Conservation (phyloP, 177 flowering plant genomes). For the Vitis hybrid region DNA sequence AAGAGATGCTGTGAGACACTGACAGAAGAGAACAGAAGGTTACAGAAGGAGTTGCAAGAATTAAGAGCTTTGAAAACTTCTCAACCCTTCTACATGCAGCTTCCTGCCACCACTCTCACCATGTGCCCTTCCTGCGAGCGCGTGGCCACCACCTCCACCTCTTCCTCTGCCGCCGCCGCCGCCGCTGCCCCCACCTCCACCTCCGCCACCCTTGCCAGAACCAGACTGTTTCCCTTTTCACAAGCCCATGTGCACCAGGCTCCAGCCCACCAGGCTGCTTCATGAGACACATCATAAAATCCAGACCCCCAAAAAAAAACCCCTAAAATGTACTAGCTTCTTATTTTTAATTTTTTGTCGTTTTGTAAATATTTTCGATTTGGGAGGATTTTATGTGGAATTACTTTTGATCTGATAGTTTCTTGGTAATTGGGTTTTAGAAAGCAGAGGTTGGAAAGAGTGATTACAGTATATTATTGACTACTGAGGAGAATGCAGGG, state of each 20-base stretch:
- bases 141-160: slow-evolving; percentile 50
- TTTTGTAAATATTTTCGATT: not conserved
- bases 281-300: slow-evolving; percentile 11
- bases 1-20: slow-evolving; percentile 72
- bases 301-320: no score
- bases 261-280: slow-evolving; percentile 33
- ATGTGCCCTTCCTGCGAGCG: slow-evolving; percentile 94
- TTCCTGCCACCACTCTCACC: slow-evolving; percentile 90
- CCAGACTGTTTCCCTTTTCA: slow-evolving; percentile 31
- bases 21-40: slow-evolving; percentile 68
- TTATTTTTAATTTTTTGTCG: not conserved
- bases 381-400: not conserved
- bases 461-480: no score
- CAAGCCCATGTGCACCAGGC: slow-evolving; percentile 12
- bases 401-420: not conserved
- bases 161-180: slow-evolving; percentile 23
- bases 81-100: slow-evolving; percentile 80
- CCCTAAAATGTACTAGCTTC: no score
- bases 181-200: slow-evolving; percentile 21
- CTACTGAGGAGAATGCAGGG: no score
- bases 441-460: not conserved
- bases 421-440: not conserved
- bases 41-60: slow-evolving; percentile 72
- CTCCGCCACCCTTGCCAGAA: slow-evolving; percentile 13
- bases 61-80: slow-evolving; percentile 60